Percentiles rank a stretch among this genome's conserved stretches.
phyloP scores from a whole-genome alignment of 148 eudicot genomes.

The Simmondsia chinensis region DNA sequence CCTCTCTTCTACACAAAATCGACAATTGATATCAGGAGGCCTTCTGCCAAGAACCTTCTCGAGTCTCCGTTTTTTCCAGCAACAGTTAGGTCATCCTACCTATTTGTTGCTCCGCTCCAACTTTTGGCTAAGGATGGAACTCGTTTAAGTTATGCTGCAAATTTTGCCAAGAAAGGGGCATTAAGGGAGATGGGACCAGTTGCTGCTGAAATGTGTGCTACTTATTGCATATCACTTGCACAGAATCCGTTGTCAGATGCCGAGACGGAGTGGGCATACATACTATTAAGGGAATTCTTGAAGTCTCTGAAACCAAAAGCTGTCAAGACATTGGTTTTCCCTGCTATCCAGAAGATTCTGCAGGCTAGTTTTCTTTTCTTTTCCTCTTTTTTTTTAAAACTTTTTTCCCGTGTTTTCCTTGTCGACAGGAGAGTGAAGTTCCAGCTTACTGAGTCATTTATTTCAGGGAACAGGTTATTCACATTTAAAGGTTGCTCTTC shows the following conservation, averaged over 20 bases:
- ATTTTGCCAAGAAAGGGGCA: constrained; percentile 74
- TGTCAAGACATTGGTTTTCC: constrained; percentile 50
- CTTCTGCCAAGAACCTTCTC: constrained; percentile 80
- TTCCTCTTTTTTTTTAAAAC: no score
- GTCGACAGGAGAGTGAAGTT: constrained; percentile 3
- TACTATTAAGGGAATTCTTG: constrained; percentile 60
- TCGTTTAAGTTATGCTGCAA: constrained; percentile 71
- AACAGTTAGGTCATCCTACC: constrained; percentile 68
- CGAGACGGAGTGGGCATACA: constrained; percentile 78
- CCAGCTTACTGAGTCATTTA: constrained; percentile 14
- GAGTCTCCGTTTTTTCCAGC: constrained; percentile 77
- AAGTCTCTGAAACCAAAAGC: constrained; percentile 55
- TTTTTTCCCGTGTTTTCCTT: constrained; percentile 5
- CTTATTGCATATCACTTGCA: constrained; percentile 63
- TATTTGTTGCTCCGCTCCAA: constrained; percentile 80
- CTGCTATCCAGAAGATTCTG: constrained; percentile 80
- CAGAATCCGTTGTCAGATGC: constrained; percentile 51
- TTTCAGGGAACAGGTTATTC: constrained; percentile 82
- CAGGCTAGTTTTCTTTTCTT: constrained; percentile 90
- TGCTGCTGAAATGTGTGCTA: constrained; percentile 90
- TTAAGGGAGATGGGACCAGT: constrained; percentile 80
- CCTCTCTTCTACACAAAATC: constrained; percentile 6
- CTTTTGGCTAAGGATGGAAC: constrained; percentile 58
- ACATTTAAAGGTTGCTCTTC: constrained; percentile 86
- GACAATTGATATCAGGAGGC: constrained; percentile 52